These are phyloP conservation scores for Claviceps digitariae DNA, from an alignment of 2,329 filamentous ascomycete species.

Conservation along the genomic window DNA sequence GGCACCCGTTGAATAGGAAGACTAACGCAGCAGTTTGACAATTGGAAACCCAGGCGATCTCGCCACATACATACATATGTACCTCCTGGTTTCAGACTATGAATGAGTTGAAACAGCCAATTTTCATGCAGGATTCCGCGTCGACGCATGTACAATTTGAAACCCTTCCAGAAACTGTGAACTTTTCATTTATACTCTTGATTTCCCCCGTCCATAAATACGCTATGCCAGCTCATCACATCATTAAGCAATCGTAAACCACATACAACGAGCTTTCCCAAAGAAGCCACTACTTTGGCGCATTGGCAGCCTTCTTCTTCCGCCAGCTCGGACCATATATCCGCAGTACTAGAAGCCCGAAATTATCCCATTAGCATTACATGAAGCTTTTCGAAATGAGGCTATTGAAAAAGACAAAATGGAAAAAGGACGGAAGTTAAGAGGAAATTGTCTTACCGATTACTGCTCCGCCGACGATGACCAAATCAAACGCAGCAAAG, in stretches of 20 bases:
- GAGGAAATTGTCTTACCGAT: slow-evolving; percentile 9
- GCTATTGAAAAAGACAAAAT: background rate
- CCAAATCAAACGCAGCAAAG: slow-evolving; percentile 19
- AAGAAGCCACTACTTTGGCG: background rate
- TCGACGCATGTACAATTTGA: too few relatives aligned
- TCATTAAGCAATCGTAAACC: background rate
- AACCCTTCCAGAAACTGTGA: too few relatives aligned
- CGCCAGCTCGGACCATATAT: background rate
- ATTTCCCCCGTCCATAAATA: too few relatives aligned
- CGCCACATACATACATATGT: too few relatives aligned
- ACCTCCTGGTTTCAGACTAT: too few relatives aligned
- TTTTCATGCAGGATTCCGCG: too few relatives aligned
- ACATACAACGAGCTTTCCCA: background rate
- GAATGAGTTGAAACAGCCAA: too few relatives aligned
- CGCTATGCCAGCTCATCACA: background rate
- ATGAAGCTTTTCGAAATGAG: background rate
- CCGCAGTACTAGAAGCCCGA: background rate
- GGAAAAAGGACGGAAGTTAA: background rate
- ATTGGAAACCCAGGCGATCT: too few relatives aligned
- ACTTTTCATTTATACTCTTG: too few relatives aligned
- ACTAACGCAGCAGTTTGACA: too few relatives aligned
- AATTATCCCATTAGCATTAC: background rate
- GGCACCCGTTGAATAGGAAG: too few relatives aligned
- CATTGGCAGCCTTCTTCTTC: background rate
- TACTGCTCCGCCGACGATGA: slow-evolving; percentile 12